These are phyloP conservation scores for Wickerhamiella qilinensis DNA, from an alignment of 805 yeast species.

Conservation along the genomic window DNA sequence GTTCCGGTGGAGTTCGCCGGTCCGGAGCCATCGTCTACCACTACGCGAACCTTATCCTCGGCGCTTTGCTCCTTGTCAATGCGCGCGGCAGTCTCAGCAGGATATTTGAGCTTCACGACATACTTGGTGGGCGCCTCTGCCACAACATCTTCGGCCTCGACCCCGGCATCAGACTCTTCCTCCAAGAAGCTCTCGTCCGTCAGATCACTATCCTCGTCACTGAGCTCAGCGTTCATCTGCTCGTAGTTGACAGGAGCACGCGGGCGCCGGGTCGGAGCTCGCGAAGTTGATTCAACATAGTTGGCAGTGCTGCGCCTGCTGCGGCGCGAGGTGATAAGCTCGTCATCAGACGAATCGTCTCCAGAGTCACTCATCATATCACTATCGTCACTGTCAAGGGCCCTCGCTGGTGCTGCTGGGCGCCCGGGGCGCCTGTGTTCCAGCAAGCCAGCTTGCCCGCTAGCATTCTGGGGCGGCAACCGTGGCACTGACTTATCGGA, in stretches of 20 bases:
- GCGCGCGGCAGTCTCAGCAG: not conserved
- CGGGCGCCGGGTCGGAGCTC: not conserved
- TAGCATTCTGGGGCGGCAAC: not conserved
- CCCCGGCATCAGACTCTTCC: not conserved
- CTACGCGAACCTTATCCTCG: too few species aligned
- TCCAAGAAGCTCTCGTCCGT: not conserved
- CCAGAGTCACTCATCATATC: conserved; percentile 4
- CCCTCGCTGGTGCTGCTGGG: not conserved
- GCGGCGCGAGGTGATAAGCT: conserved; percentile 2
- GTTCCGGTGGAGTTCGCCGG: too few species aligned
- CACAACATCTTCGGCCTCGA: not conserved
- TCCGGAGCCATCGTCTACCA: too few species aligned
- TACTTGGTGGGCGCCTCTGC: not conserved
- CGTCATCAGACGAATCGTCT: conserved; percentile 4
- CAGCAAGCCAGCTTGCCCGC: not conserved
- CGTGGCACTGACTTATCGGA: not conserved
- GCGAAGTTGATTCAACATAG: not conserved
- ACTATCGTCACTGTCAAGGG: not conserved
- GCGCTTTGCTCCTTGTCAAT: too few species aligned
- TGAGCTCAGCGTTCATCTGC: not conserved
- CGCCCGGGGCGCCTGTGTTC: not conserved
- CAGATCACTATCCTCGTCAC: not conserved
- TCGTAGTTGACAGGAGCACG: not conserved
- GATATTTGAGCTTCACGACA: not conserved
- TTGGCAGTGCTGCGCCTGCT: not conserved